Evolutionary conservation across 139 green algal species (phyloP).

Genomic region (Desmodesmus armatus): DNA sequence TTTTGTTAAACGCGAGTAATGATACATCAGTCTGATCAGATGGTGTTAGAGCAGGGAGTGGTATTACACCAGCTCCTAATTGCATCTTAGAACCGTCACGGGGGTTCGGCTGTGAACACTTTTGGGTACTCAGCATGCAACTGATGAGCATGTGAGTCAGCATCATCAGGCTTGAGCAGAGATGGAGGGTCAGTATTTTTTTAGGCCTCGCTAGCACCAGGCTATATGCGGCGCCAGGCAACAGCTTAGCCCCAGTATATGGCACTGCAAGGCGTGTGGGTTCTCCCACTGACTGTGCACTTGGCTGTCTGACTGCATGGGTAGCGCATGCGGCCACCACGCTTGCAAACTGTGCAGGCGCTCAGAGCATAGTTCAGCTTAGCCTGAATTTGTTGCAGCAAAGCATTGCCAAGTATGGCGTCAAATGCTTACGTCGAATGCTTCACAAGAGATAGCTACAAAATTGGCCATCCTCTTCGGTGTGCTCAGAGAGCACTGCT

Average conservation of each 20-base stretch:
- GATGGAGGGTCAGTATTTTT: background rate
- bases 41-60: conserved; percentile 33
- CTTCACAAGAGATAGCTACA: background rate
- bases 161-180: background rate
- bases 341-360: background rate
- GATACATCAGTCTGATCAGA: conserved; percentile 48
- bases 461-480: background rate
- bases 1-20: conserved; percentile 57
- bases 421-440: conserved; percentile 17
- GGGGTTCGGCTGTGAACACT: conserved; percentile 27
- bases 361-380: background rate
- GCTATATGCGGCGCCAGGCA: background rate
- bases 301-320: background rate
- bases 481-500: background rate
- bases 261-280: background rate
- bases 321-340: background rate
- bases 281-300: background rate
- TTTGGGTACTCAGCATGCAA: conserved; percentile 10
- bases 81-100: conserved; percentile 11
- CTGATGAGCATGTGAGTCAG: background rate
- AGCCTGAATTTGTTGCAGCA: background rate
- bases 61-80: conserved; percentile 38
- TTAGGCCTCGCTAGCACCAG: background rate
- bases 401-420: conserved; percentile 13
- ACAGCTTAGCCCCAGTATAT: background rate